Evolutionary conservation across 106 monocot genomes (phyloP), one percentile per base, ranked within the genome.

Genomic region (Dendrobium chrysotoxum): DNA sequence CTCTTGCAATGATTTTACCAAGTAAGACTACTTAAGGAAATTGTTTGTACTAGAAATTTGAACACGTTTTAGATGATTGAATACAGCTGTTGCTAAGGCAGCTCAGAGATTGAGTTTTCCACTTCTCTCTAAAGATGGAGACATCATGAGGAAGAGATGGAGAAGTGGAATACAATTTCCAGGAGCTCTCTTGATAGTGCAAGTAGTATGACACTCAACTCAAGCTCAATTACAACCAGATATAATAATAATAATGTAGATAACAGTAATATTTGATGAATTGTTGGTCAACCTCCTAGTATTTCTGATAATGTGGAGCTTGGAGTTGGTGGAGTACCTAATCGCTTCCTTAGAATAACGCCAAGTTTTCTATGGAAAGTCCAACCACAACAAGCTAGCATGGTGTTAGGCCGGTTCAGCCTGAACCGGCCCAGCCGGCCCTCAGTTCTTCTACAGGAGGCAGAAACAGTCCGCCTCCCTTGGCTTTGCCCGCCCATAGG

Each of bases 91-190:
- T 79, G 89, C 95, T 79, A 95, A 99, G 83, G 95, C 99, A 25
- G 89, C 99, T 86, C 99, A 99, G 82, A 91, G 95, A 38, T 86
- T 99, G 80, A 91, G 99, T 75, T 92, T 99, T 57, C 99, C 99
- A 72, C 91, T 99, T 85, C 82, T 99, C 68, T 93, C 95, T 10
- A 95, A 95, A 76, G 92, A 91, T 79, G 92, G 95, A 26, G 95
- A 99, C 68, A 87, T 76, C 89, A 95, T 67, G 91, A 92, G 80
- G 90, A 99, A 79, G 93, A 99, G 81, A 93, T 93, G 65, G 95
- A 93, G 68, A 93, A 93, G 76, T 84, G 80, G 82, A 98, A 86
- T 81, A 79, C 74, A 44, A 80, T 85, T 45, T 95, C 92, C 50
- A 86, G 92, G 84, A 89, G 89, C 65, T 95, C 92, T 72, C 75